phyloP scores from a whole-genome alignment of 1,284 basidiomycete species.

The Malassezia restricta region DNA sequence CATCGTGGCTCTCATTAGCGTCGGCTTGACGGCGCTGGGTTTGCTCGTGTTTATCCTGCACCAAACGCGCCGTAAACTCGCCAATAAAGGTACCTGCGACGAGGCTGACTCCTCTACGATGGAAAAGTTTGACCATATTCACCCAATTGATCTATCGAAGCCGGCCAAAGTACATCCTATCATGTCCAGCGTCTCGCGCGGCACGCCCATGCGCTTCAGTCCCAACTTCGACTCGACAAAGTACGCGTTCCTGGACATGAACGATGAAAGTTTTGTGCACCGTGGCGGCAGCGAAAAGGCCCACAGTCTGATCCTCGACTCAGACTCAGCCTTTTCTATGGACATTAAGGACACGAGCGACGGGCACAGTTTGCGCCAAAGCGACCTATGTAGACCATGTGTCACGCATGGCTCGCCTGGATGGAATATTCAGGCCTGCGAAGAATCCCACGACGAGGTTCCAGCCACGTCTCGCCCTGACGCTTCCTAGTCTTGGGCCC shows the following conservation, averaged over 20 bases:
- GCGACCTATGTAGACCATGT: conserved; percentile 6
- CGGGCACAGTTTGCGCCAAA: conserved; percentile 1
- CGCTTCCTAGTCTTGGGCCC: too few species aligned
- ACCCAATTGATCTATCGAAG: not conserved
- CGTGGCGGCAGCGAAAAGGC: not conserved
- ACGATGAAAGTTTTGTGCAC: not conserved
- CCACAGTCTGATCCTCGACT: not conserved
- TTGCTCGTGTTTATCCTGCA: not conserved
- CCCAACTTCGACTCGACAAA: not conserved
- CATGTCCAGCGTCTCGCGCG: conserved; percentile 7
- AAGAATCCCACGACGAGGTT: not conserved
- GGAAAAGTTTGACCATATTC: not conserved
- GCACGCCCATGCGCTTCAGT: not conserved
- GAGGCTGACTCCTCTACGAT: not conserved
- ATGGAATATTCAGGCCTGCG: conserved; percentile 9
- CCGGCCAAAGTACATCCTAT: not conserved
- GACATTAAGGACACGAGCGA: not conserved
- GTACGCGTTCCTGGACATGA: not conserved
- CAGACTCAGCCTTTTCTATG: conserved; percentile 7
- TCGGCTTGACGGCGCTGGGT: not conserved
- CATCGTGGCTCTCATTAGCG: not conserved
- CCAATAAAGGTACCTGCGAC: not conserved
- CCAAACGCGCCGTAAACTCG: not conserved
- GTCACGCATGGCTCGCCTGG: conserved; percentile 3
- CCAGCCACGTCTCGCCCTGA: too few species aligned